A percentile compares a stretch with the other conserved stretches of the same genome.
Evolutionary conservation across 1,284 basidiomycete genomes (phyloP).

Genomic region (Trichosporon asahii): DNA sequence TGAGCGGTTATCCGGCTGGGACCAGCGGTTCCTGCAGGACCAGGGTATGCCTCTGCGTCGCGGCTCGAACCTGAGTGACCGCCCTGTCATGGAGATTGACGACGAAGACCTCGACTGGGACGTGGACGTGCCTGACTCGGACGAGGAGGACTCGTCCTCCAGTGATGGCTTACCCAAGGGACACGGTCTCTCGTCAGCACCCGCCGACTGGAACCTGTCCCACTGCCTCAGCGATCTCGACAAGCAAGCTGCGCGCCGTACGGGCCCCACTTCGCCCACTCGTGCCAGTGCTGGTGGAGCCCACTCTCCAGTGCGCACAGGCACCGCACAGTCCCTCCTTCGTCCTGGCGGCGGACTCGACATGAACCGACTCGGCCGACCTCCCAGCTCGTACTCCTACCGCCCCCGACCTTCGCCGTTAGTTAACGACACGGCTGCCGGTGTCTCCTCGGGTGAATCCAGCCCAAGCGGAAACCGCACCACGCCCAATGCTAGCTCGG

Average conservation of each 20-base stretch:
- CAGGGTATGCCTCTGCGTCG: slow-evolving; percentile 14
- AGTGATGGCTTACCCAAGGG: slow-evolving; percentile 20
- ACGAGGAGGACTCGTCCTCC: slow-evolving; percentile 1
- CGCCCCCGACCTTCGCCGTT: slow-evolving; percentile 1
- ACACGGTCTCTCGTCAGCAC: slow-evolving; percentile 22
- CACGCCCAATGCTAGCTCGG: not conserved
- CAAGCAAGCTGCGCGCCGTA: slow-evolving; percentile 13
- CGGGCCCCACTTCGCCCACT: slow-evolving; percentile 1
- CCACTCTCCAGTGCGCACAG: slow-evolving; percentile 14
- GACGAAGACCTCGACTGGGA: slow-evolving; percentile 47
- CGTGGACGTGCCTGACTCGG: slow-evolving; percentile 28
- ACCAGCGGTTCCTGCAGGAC: slow-evolving; percentile 18
- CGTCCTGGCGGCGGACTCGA: slow-evolving; percentile 11
- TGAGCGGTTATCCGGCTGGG: slow-evolving; percentile 21
- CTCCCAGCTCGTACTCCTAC: not conserved
- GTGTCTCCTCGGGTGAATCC: not conserved
- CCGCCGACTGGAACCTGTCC: slow-evolving; percentile 26
- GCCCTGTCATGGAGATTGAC: slow-evolving; percentile 26
- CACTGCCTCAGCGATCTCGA: slow-evolving; percentile 17
- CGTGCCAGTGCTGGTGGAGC: not conserved
- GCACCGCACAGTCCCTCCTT: slow-evolving; percentile 6
- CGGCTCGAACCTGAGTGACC: slow-evolving; percentile 34
- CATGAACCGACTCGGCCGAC: slow-evolving; percentile 8
- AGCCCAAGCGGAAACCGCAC: not conserved
- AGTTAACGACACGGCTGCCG: slow-evolving; percentile 1